Percentiles rank a stretch among this genome's conserved stretches.
phyloP scores from a whole-genome alignment of 139 green algal species.

The Chlamydomonas applanata region DNA sequence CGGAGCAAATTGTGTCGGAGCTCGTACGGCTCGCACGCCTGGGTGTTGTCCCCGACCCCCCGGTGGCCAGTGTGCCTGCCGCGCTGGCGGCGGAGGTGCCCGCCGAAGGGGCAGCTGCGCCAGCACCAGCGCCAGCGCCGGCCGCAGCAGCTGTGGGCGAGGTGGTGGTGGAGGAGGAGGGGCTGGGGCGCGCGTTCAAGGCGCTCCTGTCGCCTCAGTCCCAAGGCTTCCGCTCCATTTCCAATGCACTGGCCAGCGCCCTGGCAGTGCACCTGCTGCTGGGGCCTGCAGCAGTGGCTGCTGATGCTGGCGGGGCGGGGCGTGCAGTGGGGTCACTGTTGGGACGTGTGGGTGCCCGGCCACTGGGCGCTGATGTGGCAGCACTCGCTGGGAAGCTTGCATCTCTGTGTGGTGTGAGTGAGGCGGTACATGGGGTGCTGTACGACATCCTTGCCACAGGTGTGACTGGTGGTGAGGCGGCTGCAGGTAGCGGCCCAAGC shows the following conservation, averaged over 20 bases:
- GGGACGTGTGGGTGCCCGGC: slow-evolving; percentile 44
- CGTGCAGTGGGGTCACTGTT: slow-evolving; percentile 13
- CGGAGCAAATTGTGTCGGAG: slow-evolving; percentile 52
- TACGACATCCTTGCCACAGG: too few relatives aligned
- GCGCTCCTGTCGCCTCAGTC: slow-evolving; percentile 23
- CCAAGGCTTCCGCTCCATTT: slow-evolving; percentile 42
- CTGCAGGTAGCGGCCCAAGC: too few relatives aligned
- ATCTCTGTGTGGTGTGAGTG: slow-evolving; percentile 33
- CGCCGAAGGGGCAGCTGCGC: neutral
- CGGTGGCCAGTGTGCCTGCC: neutral
- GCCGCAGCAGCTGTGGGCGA: slow-evolving; percentile 12
- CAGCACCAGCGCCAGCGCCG: neutral
- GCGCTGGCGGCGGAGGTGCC: neutral
- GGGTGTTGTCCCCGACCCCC: neutral
- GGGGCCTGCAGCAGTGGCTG: slow-evolving; percentile 20
- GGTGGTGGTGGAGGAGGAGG: slow-evolving; percentile 12
- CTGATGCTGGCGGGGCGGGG: neutral
- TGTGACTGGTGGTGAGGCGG: too few relatives aligned
- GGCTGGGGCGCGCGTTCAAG: slow-evolving; percentile 20
- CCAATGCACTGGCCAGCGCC: slow-evolving; percentile 26
- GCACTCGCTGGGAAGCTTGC: slow-evolving; percentile 44
- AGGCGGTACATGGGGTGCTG: too few relatives aligned
- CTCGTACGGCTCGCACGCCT: slow-evolving; percentile 22
- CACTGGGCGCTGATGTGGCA: slow-evolving; percentile 46
- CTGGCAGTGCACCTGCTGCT: slow-evolving; percentile 50